These are phyloP conservation scores for Tausonia pullulans DNA, from an alignment of 1,284 basidiomycete genomes.

Conservation along the genomic window DNA sequence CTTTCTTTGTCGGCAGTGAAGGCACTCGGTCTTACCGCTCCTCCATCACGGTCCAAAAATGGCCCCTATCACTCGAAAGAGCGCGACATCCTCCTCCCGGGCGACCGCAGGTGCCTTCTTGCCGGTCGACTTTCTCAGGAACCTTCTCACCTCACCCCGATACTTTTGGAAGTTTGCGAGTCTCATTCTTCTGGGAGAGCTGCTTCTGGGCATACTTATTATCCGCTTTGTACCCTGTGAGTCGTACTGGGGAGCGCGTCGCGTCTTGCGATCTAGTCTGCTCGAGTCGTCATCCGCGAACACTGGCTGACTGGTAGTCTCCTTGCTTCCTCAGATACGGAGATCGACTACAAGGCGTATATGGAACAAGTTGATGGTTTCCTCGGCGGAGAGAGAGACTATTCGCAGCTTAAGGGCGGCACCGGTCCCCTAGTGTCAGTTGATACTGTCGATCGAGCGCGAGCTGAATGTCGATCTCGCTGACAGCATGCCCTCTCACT, in stretches of 20 bases:
- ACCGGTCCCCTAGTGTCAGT: slow-evolving; percentile 88
- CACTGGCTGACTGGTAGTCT: background rate
- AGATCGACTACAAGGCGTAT: slow-evolving; percentile 95
- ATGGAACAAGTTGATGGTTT: slow-evolving; percentile 75
- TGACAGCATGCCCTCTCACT: background rate
- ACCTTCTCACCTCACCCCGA: background rate
- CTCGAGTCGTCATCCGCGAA: background rate
- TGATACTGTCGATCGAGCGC: slow-evolving; percentile 5
- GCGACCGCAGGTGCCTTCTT: no score
- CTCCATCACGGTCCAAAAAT: no score
- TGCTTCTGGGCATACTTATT: slow-evolving; percentile 59
- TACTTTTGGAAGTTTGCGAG: slow-evolving; percentile 8
- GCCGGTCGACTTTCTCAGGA: background rate
- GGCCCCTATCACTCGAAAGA: no score
- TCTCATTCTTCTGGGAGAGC: slow-evolving; percentile 46
- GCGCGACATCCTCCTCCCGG: no score
- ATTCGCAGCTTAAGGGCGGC: slow-evolving; percentile 72
- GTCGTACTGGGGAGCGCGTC: slow-evolving; percentile 26
- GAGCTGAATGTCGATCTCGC: slow-evolving; percentile 1
- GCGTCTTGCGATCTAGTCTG: slow-evolving; percentile 11
- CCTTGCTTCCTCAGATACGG: slow-evolving; percentile 59
- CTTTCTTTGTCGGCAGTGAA: no score
- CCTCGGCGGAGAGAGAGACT: slow-evolving; percentile 72
- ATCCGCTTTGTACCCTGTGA: slow-evolving; percentile 68
- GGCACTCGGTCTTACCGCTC: no score